Percentiles rank a stretch among this genome's conserved stretches.
Conservation (phyloP, 768 basidiomycete genomes). For the Lactarius indigo region DNA sequence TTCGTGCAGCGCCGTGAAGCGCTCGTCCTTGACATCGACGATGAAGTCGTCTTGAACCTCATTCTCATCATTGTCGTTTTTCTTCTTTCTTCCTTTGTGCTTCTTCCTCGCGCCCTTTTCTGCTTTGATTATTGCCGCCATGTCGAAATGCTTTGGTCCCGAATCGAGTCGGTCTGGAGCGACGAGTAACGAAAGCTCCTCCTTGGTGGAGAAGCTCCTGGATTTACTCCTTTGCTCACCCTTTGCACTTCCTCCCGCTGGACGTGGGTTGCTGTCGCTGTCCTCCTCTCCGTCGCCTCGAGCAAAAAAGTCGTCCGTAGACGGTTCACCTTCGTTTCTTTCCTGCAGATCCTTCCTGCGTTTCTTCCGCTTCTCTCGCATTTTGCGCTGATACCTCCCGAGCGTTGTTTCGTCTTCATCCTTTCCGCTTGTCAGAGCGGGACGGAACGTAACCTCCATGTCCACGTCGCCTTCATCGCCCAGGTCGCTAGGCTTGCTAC, state of each 20-base stretch:
- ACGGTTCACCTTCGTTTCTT: constrained; percentile 30
- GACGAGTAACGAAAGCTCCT: constrained; percentile 63
- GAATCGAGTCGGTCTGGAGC: constrained; percentile 50
- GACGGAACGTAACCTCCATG: constrained; percentile 95
- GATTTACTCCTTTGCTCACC: constrained; percentile 11
- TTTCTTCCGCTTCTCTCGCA: constrained; percentile 82
- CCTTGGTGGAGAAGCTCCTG: constrained; percentile 43
- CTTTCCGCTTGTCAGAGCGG: constrained; percentile 61
- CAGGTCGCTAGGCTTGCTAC: constrained; percentile 35
- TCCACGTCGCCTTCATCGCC: constrained; percentile 55
- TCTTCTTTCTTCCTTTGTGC: constrained; percentile 40
- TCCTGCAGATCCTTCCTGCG: constrained; percentile 66
- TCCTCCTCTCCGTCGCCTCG: constrained; percentile 40
- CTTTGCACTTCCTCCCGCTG: neutral
- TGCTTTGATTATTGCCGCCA: constrained; percentile 82
- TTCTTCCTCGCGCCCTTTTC: constrained; percentile 62
- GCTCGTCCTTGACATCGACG: constrained; percentile 81
- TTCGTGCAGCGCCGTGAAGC: constrained; percentile 85
- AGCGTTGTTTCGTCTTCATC: constrained; percentile 79
- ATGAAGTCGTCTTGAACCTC: constrained; percentile 80
- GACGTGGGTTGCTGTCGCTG: constrained; percentile 28
- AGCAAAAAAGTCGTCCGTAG: constrained; percentile 78
- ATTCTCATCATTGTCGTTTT: constrained; percentile 46
- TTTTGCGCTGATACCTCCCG: constrained; percentile 84
- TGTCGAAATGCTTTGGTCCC: constrained; percentile 79